These are phyloP conservation scores for Penicillium italicum DNA, from an alignment of 2,329 filamentous ascomycete genomes.

Conservation along the genomic window DNA sequence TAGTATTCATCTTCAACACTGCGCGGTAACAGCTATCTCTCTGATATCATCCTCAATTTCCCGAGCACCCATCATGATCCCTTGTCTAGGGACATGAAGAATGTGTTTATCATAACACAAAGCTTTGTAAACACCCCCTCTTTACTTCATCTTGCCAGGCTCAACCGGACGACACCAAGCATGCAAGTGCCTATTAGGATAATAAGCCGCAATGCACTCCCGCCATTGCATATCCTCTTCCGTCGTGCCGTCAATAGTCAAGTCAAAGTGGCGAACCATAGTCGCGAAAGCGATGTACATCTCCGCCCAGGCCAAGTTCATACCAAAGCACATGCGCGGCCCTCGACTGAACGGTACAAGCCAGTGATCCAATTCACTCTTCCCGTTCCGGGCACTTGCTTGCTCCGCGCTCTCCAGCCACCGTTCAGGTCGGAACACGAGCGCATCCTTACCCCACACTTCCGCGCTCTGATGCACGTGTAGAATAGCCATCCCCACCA, in stretches of 20 bases:
- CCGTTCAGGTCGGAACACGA: background rate
- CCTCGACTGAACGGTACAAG: background rate
- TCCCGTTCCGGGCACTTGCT: background rate
- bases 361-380: background rate
- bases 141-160: background rate
- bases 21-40: too few species aligned
- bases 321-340: slow-evolving; percentile 2
- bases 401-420: background rate
- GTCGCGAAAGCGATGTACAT: background rate
- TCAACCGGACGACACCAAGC: background rate
- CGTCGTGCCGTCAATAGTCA: background rate
- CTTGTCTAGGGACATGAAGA: background rate
- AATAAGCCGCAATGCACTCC: background rate
- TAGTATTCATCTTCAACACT: background rate
- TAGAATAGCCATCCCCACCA: background rate
- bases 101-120: background rate
- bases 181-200: background rate
- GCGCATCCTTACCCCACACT: background rate
- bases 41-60: background rate
- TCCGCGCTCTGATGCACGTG: background rate
- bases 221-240: background rate
- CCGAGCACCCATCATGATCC: too few species aligned
- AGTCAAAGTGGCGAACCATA: background rate
- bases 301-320: slow-evolving; percentile 1
- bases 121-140: background rate